Conservation (phyloP, 108 stramenopile species). For the Cyclotella baltica region DNA sequence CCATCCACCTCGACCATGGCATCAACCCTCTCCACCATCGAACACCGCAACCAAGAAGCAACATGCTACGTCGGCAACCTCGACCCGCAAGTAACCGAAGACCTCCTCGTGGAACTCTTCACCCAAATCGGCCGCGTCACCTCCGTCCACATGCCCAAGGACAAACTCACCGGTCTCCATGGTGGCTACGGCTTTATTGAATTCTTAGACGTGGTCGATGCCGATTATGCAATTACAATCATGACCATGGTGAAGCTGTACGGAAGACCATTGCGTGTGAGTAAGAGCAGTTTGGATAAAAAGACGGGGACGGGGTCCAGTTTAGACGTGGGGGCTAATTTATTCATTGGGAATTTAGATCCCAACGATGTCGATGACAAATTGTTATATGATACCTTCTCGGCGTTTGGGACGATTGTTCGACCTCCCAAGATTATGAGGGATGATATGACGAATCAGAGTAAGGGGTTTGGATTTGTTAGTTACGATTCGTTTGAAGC, state of each 20-base stretch:
- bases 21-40: constrained; percentile 84
- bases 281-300: constrained; percentile 89
- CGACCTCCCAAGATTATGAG: constrained; percentile 90
- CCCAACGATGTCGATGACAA: constrained; percentile 96
- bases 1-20: constrained; percentile 73
- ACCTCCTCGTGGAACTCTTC: constrained; percentile 94
- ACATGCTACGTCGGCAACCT: constrained; percentile 98
- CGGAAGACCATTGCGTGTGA: constrained; percentile 91
- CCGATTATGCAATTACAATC: constrained; percentile 97
- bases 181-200: constrained; percentile 98
- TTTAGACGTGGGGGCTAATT: constrained; percentile 96
- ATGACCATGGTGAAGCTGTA: constrained; percentile 98
- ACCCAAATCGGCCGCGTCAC: constrained; percentile 93
- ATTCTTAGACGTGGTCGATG: constrained; percentile 91
- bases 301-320: constrained; percentile 62
- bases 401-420: constrained; percentile 96
- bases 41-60: constrained; percentile 99
- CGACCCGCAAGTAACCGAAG: constrained; percentile 87
- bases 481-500: constrained; percentile 94
- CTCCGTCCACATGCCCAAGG: constrained; percentile 98
- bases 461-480: constrained; percentile 97
- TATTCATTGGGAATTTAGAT: constrained; percentile 98
- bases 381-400: constrained; percentile 97
- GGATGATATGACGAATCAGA: constrained; percentile 84
- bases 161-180: constrained; percentile 90